Evolutionary conservation across 805 yeast species (phyloP).

Genomic region (Metschnikowia dekortorum): DNA sequence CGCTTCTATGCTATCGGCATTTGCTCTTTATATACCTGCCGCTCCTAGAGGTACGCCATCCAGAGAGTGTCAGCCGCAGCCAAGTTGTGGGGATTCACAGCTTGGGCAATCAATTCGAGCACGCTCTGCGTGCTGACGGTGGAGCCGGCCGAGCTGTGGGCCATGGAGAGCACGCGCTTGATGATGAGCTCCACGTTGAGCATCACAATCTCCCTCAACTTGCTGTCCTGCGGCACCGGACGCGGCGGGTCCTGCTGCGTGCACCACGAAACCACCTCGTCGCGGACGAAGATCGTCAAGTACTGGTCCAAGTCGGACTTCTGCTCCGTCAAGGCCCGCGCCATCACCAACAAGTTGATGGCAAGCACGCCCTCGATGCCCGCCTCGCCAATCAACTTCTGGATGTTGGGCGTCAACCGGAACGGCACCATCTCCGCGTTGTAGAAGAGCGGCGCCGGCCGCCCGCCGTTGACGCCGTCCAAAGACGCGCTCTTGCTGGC

Average conservation of each 20-base stretch:
- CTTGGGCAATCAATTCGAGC: conserved; percentile 85
- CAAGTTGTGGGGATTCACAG: conserved; percentile 89
- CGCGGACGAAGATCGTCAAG: conserved; percentile 90
- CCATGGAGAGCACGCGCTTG: conserved; percentile 72
- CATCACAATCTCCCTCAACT: conserved; percentile 79
- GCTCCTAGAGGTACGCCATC: conserved; percentile 80
- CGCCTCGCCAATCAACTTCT: conserved; percentile 89
- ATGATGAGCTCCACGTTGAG: conserved; percentile 82
- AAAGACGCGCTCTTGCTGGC: conserved; percentile 49
- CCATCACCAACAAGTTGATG: conserved; percentile 76
- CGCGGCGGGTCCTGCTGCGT: conserved; percentile 72
- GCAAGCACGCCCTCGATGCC: conserved; percentile 89
- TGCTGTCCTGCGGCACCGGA: conserved; percentile 77
- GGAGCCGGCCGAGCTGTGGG: conserved; percentile 54
- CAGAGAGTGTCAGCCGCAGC: conserved; percentile 89
- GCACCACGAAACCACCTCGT: conserved; percentile 93
- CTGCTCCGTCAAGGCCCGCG: conserved; percentile 85
- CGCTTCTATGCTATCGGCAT: too few species aligned
- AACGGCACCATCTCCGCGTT: conserved; percentile 94
- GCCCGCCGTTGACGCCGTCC: conserved; percentile 45
- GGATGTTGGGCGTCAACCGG: conserved; percentile 93
- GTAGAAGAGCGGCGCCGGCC: conserved; percentile 78
- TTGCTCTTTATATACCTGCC: too few species aligned
- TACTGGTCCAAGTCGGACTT: conserved; percentile 90
- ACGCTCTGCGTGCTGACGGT: conserved; percentile 85